These are phyloP conservation scores for Primulina huaijiensis DNA, from an alignment of 257 asterid genomes.

Conservation along the genomic window DNA sequence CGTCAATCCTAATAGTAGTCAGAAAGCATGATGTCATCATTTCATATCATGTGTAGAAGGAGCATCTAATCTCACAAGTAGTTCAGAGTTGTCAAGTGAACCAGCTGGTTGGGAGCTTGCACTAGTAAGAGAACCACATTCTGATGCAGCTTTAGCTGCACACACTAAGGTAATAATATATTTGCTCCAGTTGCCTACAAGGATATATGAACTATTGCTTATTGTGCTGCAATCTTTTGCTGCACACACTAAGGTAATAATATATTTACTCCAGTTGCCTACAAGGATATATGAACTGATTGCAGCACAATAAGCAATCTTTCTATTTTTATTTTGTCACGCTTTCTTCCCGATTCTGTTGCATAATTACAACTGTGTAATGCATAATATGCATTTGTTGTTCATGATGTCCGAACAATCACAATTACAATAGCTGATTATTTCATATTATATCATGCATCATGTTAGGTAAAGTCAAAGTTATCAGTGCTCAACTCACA, in stretches of 20 bases:
- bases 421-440: neutral
- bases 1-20: neutral
- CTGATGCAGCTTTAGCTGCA: constrained; percentile 25
- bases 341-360: neutral
- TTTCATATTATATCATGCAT: neutral
- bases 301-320: neutral
- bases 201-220: too few species aligned
- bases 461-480: neutral
- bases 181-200: constrained; percentile 5
- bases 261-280: constrained; percentile 14
- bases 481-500: neutral
- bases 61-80: constrained; percentile 19
- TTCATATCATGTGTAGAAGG: constrained; percentile 26
- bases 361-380: neutral
- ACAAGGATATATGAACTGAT: neutral
- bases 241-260: constrained; percentile 34
- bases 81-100: constrained; percentile 33
- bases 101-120: constrained; percentile 65
- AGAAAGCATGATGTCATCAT: constrained; percentile 14
- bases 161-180: constrained; percentile 34
- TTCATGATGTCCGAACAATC: neutral
- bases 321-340: neutral
- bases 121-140: constrained; percentile 40
- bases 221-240: neutral
- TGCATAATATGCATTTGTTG: neutral